Evolutionary conservation across 257 asterid species (phyloP).

Genomic region (Ocimum tenuiflorum): DNA sequence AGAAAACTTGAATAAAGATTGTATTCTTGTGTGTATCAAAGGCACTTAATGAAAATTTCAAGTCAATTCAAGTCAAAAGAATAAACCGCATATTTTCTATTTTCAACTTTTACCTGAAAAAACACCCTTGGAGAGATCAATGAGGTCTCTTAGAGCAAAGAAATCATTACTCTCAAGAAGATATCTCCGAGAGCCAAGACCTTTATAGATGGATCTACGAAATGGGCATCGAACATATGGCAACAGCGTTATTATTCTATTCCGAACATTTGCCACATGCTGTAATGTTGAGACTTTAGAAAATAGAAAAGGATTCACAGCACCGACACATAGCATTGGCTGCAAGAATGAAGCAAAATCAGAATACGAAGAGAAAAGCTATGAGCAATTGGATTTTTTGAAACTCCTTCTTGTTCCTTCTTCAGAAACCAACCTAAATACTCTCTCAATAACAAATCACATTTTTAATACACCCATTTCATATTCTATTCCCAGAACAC

Average conservation of each 20-base stretch:
- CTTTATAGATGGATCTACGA: slow-evolving; percentile 64
- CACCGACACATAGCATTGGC: slow-evolving; percentile 99
- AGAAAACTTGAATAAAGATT: not conserved
- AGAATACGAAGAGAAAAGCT: slow-evolving; percentile 1
- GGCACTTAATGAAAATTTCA: not conserved
- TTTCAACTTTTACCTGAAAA: slow-evolving; percentile 65
- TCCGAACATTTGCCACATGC: slow-evolving; percentile 79
- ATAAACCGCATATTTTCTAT: not conserved
- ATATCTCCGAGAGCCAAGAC: slow-evolving; percentile 86
- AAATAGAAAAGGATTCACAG: slow-evolving; percentile 78
- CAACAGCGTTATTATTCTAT: slow-evolving; percentile 60
- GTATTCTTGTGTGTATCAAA: not conserved
- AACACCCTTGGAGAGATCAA: slow-evolving; percentile 85
- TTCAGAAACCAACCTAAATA: not conserved
- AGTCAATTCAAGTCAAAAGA: slow-evolving; percentile 18
- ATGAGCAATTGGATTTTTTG: not conserved
- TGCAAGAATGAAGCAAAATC: slow-evolving; percentile 37
- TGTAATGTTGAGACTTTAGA: slow-evolving; percentile 81
- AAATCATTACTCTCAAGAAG: slow-evolving; percentile 87
- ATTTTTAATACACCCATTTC: not conserved
- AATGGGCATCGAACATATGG: slow-evolving; percentile 79
- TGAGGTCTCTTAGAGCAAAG: slow-evolving; percentile 81
- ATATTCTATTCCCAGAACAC: not conserved
- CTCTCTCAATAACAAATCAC: not conserved
- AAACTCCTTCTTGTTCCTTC: not conserved